Base-by-base conservation (phyloP, 2,329 filamentous ascomycete genomes). In the Hypomyces rosellus region DNA sequence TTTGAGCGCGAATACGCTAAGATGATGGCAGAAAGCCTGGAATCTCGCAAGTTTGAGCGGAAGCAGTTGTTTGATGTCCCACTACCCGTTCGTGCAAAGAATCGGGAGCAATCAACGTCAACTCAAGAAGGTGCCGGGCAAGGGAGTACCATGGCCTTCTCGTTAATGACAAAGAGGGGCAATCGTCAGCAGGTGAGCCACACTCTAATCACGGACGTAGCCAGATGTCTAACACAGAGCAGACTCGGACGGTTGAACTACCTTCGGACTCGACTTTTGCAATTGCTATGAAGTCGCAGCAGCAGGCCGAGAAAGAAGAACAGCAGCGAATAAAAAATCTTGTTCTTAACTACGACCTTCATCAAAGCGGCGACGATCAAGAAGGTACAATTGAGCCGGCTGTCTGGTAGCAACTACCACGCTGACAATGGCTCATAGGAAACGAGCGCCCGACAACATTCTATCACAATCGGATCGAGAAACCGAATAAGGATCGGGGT, bases 311-410 rank as follows among this genome's bases (percentile, higher is more conserved):
- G 66, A 86, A 87, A 48, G 93, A 96, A 65, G 95, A 99, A 68
- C 92, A 99, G 68, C 90, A 96, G 68, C 88, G 93, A 55, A 99
- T 99, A 81, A 99, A 99, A 74, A 96, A 89, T 63, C 77, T 99
- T 42, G 93, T 99, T 48, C 76, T 99, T 59, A 97, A 96, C 69
- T 95, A 96, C 65, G 93, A 99, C 70, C 82, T 96, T 64, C 84
- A 89, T 46, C 90, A 95, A 62, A 85, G 75, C 59, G 88, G 75
- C 59, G 88, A 95, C 64, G 85, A 90, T 57, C 72, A 77, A 62
- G 88, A 93, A 74, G 85, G 89, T 95, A 79, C 61, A 60, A 18
- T 58, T 67, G 59, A 66, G 77, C 70, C 64, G 11, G 15, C 20
- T 15, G 34, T 34, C 22, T 18, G n/a, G 36, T 11, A 14, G 38